Base-by-base conservation (phyloP, 2,329 filamentous ascomycete genomes). In the Torrubiellomyces zombiae region DNA sequence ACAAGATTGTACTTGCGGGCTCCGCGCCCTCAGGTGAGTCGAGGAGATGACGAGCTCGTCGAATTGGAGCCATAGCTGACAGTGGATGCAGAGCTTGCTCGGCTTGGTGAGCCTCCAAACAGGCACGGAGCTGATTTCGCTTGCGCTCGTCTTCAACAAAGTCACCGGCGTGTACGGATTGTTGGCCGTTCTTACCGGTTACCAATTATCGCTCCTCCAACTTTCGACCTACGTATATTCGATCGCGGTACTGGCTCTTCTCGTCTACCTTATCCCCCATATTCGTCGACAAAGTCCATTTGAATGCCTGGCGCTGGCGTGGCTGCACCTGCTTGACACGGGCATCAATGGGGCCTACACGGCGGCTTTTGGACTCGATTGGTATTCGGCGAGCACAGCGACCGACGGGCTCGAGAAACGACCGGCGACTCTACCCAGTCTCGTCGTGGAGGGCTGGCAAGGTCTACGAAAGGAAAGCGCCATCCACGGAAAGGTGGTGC, bases 151-250 rank as follows among this genome's bases (percentile, higher is more conserved):
- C 28, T 75, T 94, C 56, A 94, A 94, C 63, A 93, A 93, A 53
- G 69, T 85, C 37, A 86, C 81, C 24, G 85, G 83, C 29, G 62
- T 93, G 38, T 94, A 92, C 52, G 85, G 85, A 36, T 63, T 94
- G 21, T 74, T 94, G 38, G 83, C 85, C 30, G 67, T 93, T 38
- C 60, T 93, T 35, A 92, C 85, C 14, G 86, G 86, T 45, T 83
- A 80, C 51, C 62, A 75, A 38, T 70, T 93, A 33, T 85, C 81
- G 27, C 63, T 73, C 16, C 65, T 89, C 14, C 86, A 94, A 51
- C 65, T 93, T 29, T 79, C 77, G 29, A 89, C 91, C 63, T 94
- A 93, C 60, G 63, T 92, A 24, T 92, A 92, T 62, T 89, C 79
- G 14, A 63, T 89, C 32, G 39, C 68, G 33, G 66, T 78, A 15